Evolutionary conservation across 2,329 filamentous ascomycete species (phyloP).

Genomic region (Podosphaera xanthii): DNA sequence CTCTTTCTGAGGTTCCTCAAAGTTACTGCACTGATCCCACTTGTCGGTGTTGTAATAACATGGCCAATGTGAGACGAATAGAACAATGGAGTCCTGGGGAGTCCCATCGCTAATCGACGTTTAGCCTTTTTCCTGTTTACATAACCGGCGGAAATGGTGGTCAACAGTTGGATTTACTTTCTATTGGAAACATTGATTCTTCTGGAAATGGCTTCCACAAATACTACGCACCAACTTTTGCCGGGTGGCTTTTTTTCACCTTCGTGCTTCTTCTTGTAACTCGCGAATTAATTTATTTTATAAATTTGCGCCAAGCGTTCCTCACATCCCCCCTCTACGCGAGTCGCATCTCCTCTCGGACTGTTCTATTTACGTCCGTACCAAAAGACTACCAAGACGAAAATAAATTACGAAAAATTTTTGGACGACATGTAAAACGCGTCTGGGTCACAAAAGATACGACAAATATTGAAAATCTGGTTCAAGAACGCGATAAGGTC

Average conservation of each 20-base stretch:
- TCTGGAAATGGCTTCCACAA: slow-evolving; percentile 28
- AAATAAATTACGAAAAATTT: slow-evolving; percentile 53
- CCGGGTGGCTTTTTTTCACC: slow-evolving; percentile 62
- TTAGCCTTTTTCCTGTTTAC: slow-evolving; percentile 49
- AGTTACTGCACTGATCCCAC: slow-evolving; percentile 52
- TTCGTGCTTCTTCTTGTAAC: slow-evolving; percentile 80
- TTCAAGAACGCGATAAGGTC: slow-evolving; percentile 58
- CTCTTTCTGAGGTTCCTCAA: slow-evolving; percentile 77
- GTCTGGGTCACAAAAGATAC: slow-evolving; percentile 69
- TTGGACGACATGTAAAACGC: slow-evolving; percentile 58
- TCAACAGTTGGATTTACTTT: slow-evolving; percentile 50
- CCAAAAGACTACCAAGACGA: slow-evolving; percentile 58
- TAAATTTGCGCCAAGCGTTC: slow-evolving; percentile 84
- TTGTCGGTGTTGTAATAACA: slow-evolving; percentile 63
- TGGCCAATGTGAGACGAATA: slow-evolving; percentile 39
- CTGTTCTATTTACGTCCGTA: slow-evolving; percentile 72
- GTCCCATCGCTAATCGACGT: background rate
- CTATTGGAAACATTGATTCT: slow-evolving; percentile 51
- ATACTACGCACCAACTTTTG: slow-evolving; percentile 61
- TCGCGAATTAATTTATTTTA: slow-evolving; percentile 72
- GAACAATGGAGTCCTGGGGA: no score
- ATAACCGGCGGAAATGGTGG: slow-evolving; percentile 49
- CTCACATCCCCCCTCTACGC: slow-evolving; percentile 66
- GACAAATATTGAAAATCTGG: slow-evolving; percentile 54
- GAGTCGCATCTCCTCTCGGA: slow-evolving; percentile 69